Evolutionary conservation across 192 early-diverging fungal species (phyloP).

Genomic region (Umbelopsis vinacea): DNA sequence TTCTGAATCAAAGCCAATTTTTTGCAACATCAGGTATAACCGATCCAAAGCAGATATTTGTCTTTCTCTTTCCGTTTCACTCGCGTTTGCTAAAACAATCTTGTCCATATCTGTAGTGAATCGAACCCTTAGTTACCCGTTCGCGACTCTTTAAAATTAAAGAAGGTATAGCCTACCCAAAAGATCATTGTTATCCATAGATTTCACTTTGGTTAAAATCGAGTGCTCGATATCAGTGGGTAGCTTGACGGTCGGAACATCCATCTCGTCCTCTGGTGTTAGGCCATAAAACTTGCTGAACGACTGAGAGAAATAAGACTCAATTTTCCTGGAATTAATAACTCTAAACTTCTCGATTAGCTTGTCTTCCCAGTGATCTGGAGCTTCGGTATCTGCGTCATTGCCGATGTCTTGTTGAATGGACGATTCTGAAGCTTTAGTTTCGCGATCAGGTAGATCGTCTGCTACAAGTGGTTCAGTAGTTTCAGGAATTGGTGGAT

Average conservation of each 20-base stretch:
- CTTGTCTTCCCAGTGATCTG: slow-evolving; percentile 20
- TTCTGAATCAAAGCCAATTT: slow-evolving; percentile 46
- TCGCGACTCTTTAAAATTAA: background rate
- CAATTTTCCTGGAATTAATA: background rate
- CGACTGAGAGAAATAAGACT: slow-evolving; percentile 15
- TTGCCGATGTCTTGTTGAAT: background rate
- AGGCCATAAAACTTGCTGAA: slow-evolving; percentile 8
- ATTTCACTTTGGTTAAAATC: background rate
- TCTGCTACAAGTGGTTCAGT: background rate
- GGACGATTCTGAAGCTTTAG: background rate
- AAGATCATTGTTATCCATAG: slow-evolving; percentile 6
- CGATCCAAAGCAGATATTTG: slow-evolving; percentile 50
- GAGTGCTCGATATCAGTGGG: slow-evolving; percentile 4
- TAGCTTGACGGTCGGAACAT: background rate
- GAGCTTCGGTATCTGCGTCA: background rate
- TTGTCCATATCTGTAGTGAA: slow-evolving; percentile 1
- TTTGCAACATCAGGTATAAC: slow-evolving; percentile 46
- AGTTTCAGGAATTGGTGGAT: background rate
- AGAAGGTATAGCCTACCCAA: background rate
- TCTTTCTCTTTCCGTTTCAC: slow-evolving; percentile 36
- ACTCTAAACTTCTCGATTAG: slow-evolving; percentile 1
- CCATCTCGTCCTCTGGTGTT: slow-evolving; percentile 11
- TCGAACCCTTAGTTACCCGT: background rate
- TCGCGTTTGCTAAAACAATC: background rate
- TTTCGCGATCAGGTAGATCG: slow-evolving; percentile 15